Percentiles rank a stretch among this genome's conserved stretches.
phyloP scores from a whole-genome alignment of 805 yeast species.

The Nakazawaea anatomiae region DNA sequence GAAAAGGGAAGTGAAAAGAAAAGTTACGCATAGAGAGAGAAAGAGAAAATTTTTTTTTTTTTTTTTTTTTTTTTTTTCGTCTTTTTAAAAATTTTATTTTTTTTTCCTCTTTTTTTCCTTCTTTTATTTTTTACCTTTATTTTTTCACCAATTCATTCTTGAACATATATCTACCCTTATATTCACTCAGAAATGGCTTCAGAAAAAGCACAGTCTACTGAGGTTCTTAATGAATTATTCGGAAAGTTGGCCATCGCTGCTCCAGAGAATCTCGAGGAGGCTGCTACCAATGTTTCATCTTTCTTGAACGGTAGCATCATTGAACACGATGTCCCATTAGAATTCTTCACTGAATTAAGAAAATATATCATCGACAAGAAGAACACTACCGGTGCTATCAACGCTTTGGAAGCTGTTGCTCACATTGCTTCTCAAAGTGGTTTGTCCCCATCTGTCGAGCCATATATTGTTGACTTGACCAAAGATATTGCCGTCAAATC shows the following conservation, averaged over 20 bases:
- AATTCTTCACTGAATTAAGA: slow-evolving; percentile 74
- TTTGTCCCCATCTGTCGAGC: slow-evolving; percentile 92
- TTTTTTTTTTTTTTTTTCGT: neutral
- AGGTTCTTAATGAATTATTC: slow-evolving; percentile 92
- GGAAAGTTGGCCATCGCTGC: slow-evolving; percentile 87
- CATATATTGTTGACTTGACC: slow-evolving; percentile 79
- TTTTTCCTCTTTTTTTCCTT: neutral
- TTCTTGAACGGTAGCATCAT: slow-evolving; percentile 95
- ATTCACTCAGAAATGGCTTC: slow-evolving; percentile 28
- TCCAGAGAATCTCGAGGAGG: slow-evolving; percentile 74
- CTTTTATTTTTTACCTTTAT: neutral
- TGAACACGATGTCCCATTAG: slow-evolving; percentile 96
- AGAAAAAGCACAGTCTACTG: slow-evolving; percentile 57
- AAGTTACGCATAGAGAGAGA: neutral
- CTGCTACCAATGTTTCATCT: slow-evolving; percentile 85
- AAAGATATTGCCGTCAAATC: slow-evolving; percentile 66
- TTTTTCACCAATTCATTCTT: neutral
- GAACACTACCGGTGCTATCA: slow-evolving; percentile 53
- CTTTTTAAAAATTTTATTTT: neutral
- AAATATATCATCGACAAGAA: slow-evolving; percentile 79
- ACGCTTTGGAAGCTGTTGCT: slow-evolving; percentile 77
- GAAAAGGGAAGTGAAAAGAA: neutral
- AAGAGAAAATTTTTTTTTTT: neutral
- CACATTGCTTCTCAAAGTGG: slow-evolving; percentile 80
- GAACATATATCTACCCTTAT: neutral